phyloP scores from a whole-genome alignment of 495 filamentous ascomycete genomes.

The Rhizodiscina lignyota region DNA sequence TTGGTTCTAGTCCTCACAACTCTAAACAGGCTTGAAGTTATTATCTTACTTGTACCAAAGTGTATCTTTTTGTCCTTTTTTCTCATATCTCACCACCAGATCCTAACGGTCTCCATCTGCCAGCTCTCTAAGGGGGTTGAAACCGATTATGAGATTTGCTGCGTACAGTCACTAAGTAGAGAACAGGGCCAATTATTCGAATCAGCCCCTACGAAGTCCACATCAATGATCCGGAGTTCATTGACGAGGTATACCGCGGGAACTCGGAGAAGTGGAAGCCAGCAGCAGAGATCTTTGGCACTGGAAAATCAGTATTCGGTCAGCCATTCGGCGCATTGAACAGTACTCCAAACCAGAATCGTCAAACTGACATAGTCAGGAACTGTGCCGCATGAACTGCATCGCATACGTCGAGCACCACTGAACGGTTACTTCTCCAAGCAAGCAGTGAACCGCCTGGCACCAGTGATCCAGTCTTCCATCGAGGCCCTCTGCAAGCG shows the following conservation, averaged over 20 bases:
- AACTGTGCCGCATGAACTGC: slow-evolving; percentile 5
- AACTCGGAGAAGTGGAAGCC: too few species aligned
- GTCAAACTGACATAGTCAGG: neutral
- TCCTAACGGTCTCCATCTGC: too few species aligned
- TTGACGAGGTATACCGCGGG: slow-evolving; percentile 2
- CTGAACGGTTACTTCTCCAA: slow-evolving; percentile 9
- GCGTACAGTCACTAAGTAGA: too few species aligned
- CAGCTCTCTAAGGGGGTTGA: too few species aligned
- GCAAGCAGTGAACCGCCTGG: neutral
- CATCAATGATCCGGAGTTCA: slow-evolving; percentile 23
- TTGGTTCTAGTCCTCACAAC: neutral
- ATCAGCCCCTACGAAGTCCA: slow-evolving; percentile 35
- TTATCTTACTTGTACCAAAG: too few species aligned
- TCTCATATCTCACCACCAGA: neutral
- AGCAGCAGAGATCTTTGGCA: too few species aligned
- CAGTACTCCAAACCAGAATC: too few species aligned
- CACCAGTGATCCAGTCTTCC: neutral
- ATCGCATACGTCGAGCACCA: slow-evolving; percentile 5
- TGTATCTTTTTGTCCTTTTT: too few species aligned
- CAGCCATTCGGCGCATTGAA: too few species aligned
- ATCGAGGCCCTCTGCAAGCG: neutral
- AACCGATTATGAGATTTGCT: too few species aligned
- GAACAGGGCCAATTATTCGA: slow-evolving; percentile 33
- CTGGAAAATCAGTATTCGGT: too few species aligned
- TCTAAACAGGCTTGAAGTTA: too few species aligned